Percentiles rank a stretch among this genome's conserved stretches.
phyloP scores from a whole-genome alignment of 306 rosid genomes.

The Cucumis melo region DNA sequence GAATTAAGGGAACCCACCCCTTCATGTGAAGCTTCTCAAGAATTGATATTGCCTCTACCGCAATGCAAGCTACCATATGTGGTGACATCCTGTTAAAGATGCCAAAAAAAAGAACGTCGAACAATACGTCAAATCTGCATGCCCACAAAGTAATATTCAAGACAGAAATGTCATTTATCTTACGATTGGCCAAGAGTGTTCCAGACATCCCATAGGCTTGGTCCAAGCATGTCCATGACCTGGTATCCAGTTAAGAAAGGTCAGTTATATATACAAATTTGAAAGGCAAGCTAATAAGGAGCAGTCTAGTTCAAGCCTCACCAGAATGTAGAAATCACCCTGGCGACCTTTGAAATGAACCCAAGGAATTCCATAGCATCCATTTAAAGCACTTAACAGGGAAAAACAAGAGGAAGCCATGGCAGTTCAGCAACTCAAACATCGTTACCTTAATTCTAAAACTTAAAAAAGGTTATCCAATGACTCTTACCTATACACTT shows the following conservation, averaged over 20 bases:
- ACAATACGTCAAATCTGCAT: background rate
- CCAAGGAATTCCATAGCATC: constrained; percentile 85
- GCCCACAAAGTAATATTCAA: background rate
- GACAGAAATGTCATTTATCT: constrained; percentile 19
- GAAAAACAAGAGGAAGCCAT: background rate
- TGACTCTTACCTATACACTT: constrained; percentile 60
- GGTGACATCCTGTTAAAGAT: constrained; percentile 68
- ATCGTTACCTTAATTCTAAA: background rate
- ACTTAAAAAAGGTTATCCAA: background rate
- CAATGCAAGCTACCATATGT: constrained; percentile 87
- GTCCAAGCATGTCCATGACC: constrained; percentile 99
- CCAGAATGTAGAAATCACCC: constrained; percentile 94
- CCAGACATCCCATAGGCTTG: constrained; percentile 95
- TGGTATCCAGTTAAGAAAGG: constrained; percentile 18
- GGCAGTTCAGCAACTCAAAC: background rate
- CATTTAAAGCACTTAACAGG: constrained; percentile 51
- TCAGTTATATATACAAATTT: constrained; percentile 19
- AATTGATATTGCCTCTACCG: constrained; percentile 91
- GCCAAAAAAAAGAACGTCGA: constrained; percentile 6
- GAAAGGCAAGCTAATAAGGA: constrained; percentile 5
- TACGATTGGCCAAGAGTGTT: constrained; percentile 77
- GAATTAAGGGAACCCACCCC: constrained; percentile 37
- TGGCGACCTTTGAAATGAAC: constrained; percentile 93
- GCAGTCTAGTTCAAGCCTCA: constrained; percentile 27
- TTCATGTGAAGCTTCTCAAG: constrained; percentile 90